Evolutionary conservation across 2,329 filamentous ascomycete species (phyloP).

Genomic region (Colletotrichum endophyticum): DNA sequence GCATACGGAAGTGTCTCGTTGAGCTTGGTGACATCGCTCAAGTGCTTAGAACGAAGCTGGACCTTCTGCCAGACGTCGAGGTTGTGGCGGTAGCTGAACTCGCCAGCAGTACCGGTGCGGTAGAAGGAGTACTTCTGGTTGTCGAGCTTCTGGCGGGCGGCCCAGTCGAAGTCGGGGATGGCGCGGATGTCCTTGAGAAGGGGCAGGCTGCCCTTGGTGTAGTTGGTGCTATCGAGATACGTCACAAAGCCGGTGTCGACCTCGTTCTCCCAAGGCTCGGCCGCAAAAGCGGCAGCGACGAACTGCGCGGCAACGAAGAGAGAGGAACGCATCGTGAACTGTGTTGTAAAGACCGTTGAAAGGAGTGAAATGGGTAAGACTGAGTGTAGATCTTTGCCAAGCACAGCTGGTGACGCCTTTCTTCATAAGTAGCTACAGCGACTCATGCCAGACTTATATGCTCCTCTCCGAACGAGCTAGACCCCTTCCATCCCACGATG

Average conservation of each 20-base stretch:
- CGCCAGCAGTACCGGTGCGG: conserved; percentile 51
- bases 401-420: neutral
- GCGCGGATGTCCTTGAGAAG: conserved; percentile 45
- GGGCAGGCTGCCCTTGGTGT: conserved; percentile 38
- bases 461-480: neutral
- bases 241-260: conserved; percentile 37
- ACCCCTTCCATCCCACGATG: neutral
- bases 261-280: conserved; percentile 36
- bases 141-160: conserved; percentile 47
- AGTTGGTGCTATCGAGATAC: conserved; percentile 31
- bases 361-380: neutral
- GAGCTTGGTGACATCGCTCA: conserved; percentile 40
- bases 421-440: neutral
- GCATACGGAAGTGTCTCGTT: conserved; percentile 36
- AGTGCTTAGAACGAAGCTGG: conserved; percentile 44
- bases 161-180: conserved; percentile 55
- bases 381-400: neutral
- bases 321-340: neutral
- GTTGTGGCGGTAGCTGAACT: conserved; percentile 57
- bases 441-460: neutral
- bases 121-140: conserved; percentile 51
- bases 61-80: conserved; percentile 53
- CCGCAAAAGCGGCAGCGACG: conserved; percentile 30
- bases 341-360: neutral
- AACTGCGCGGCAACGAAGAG: conserved; percentile 20